These are phyloP conservation scores for Brasilioporus rufonigricans DNA, from an alignment of 768 basidiomycete species.

Conservation along the genomic window DNA sequence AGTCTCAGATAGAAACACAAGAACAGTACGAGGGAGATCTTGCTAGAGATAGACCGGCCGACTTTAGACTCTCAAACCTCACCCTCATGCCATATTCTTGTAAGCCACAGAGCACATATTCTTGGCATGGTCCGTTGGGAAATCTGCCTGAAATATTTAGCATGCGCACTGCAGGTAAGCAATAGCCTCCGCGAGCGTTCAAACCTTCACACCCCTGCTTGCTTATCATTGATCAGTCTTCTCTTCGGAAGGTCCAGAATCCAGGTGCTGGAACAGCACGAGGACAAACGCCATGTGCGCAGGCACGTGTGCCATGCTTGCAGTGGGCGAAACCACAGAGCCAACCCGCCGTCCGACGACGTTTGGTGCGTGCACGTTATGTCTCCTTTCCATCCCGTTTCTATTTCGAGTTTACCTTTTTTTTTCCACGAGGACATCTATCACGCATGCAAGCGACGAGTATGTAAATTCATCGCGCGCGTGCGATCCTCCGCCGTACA, in stretches of 20 bases:
- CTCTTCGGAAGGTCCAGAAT: background rate
- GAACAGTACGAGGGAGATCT: background rate
- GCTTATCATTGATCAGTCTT: background rate
- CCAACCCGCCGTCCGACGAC: background rate
- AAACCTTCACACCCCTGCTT: background rate
- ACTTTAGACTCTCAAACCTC: background rate
- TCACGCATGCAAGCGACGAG: background rate
- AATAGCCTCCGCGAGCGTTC: constrained; percentile 1
- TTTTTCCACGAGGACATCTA: background rate
- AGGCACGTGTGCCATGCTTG: no score
- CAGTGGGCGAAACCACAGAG: background rate
- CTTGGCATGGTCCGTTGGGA: background rate
- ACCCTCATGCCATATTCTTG: background rate
- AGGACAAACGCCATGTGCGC: background rate
- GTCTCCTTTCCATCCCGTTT: background rate
- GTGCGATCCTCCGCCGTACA: background rate
- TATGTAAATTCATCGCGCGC: no score
- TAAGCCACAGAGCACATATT: background rate
- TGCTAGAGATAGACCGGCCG: background rate
- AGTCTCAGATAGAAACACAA: background rate
- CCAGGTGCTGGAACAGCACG: background rate
- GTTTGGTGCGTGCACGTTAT: background rate
- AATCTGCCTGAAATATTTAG: background rate
- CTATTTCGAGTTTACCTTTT: background rate
- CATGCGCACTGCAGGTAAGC: background rate